Base-by-base conservation (phyloP, 1,284 basidiomycete genomes). In the Boletus semigastroideus region DNA sequence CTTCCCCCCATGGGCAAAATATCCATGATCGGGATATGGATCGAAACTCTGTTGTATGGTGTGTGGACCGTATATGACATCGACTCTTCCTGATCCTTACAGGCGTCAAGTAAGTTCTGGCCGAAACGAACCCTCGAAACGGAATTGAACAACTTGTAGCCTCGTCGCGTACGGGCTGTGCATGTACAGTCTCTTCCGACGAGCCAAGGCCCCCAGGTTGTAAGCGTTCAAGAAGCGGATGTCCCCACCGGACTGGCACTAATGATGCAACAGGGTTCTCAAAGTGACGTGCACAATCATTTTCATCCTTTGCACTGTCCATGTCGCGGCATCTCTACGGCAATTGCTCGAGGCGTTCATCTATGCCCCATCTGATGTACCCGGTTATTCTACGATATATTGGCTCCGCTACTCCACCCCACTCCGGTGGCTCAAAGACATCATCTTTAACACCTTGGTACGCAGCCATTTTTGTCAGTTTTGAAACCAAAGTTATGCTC, bases 1-100 rank as follows among this genome's bases (percentile, higher is more conserved):
- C 33, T 37, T 22, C 52, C 43, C 17, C 36, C 37, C n/a, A 25
- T 53, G 20, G 12, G 1, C 16, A 47, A 47, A 33, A 41, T 56
- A 40, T 44, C 37, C 4, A 30, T 57, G 10, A 46, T 57, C 4
- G 31, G 31, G 16, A 44, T 44, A n/a, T 57, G 55, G 47, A 4
- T 42, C 0, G 51, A 50, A 27, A 45, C 44, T 5, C 11, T 57
- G 28, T 33, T 57, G 7, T 58, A 54, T 16, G 55, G 51, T 58
- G 34, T 22, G 41, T 42, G 22, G 22, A 22, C 28, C 19, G 5
- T 2, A 6, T 25, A 22, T 5, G 22, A 22, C 22, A 5, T 22
- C 5, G 22, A 16, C 37, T 48, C 4, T 30, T n/a, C 33, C 11
- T 48, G n/a, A 48, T 25, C 12, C 45, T 48, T 5, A 2, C 19